Base-by-base conservation (phyloP, 768 basidiomycete genomes). In the Auricularia auricula-judae region DNA sequence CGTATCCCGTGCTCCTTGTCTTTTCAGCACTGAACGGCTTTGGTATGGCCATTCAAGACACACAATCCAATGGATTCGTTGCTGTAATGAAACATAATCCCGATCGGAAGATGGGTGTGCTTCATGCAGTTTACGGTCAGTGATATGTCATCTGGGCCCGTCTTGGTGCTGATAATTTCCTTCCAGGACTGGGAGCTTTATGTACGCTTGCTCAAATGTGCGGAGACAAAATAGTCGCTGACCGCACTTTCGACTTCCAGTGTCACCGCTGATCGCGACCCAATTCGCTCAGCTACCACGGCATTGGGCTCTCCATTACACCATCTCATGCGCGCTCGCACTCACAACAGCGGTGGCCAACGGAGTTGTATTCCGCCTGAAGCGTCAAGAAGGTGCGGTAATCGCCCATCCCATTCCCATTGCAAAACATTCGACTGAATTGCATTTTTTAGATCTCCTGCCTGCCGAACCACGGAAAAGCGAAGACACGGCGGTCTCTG, bases 261-360 rank as follows among this genome's bases (percentile, higher is more conserved):
- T 51, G 14, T 51, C 47, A 0, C 93, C 93, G 2, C 79, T 95
- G 18, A 84, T 87, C 0, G 82, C 92, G 0, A 95, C 93, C 0
- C 88, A 92, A 65, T 94, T 95, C 67, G 79, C 89, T 0, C 82
- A 84, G 64, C 69, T 83, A 29, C 72, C 67, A 0, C 29, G 18
- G 23, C 80, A 76, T 39, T 93, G 91, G 92, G 88, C 86, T 0
- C 87, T 88, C 72, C 88, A 93, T 71, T 94, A 86, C 70, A 78
- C 93, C 8, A 76, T 76, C 1, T 90, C 89, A 0, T 74, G 93
- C 0, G 86, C 84, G 1, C 67, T 94, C n/a, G 84, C 88, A 0
- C 63, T 84, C 16, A 67, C 76, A 51, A 91, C 89, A 67, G 77
- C 80, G 1, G 44, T 80, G 12, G 62, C 84, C 3, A 73, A 93